phyloP scores from a whole-genome alignment of 2,329 filamentous ascomycete species.

The Fusarium chuoi region DNA sequence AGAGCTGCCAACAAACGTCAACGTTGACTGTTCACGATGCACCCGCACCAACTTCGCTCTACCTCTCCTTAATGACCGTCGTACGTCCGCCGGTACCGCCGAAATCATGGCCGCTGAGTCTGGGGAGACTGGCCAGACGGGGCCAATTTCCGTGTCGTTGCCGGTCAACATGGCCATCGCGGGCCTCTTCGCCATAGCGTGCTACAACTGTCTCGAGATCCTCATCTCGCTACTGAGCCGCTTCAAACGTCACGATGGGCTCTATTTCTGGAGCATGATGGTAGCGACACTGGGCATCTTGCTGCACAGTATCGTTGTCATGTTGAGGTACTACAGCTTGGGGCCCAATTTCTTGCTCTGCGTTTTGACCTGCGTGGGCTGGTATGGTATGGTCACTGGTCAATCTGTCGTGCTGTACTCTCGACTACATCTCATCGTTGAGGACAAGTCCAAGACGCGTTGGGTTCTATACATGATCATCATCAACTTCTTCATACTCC shows the following conservation, averaged over 20 bases:
- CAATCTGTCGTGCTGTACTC: slow-evolving; percentile 36
- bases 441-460: slow-evolving; percentile 29
- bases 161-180: slow-evolving; percentile 33
- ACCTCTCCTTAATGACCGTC: slow-evolving; percentile 12
- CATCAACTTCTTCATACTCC: slow-evolving; percentile 29
- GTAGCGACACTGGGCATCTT: slow-evolving; percentile 20
- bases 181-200: slow-evolving; percentile 31
- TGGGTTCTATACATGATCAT: slow-evolving; percentile 35
- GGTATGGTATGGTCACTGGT: slow-evolving; percentile 36
- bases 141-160: slow-evolving; percentile 20
- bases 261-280: slow-evolving; percentile 36
- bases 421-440: slow-evolving; percentile 26
- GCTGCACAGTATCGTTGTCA: slow-evolving; percentile 28
- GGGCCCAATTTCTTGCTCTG: slow-evolving; percentile 31
- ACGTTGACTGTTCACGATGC: not conserved
- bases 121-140: slow-evolving; percentile 21
- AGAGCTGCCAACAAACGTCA: not conserved
- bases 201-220: slow-evolving; percentile 36
- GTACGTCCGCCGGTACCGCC: slow-evolving; percentile 10
- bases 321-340: slow-evolving; percentile 32
- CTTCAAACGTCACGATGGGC: slow-evolving; percentile 29
- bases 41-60: not conserved
- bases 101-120: slow-evolving; percentile 19
- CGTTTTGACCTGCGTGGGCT: slow-evolving; percentile 33
- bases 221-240: slow-evolving; percentile 27